Conservation (phyloP, 1,284 basidiomycete genomes). For the Puccinia triticina region DNA sequence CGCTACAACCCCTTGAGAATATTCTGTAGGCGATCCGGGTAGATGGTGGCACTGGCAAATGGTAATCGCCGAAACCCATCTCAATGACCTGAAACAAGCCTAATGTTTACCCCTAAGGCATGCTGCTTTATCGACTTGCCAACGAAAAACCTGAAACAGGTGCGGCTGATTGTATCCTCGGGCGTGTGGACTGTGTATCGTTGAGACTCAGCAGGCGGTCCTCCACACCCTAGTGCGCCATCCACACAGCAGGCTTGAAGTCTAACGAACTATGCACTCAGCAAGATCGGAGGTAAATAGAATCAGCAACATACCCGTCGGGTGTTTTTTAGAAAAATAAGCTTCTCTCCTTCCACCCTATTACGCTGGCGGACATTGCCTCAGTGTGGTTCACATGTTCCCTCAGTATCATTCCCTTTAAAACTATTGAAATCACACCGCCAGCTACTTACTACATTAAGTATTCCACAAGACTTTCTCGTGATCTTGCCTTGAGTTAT, state of each 20-base stretch:
- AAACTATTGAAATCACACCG: background rate
- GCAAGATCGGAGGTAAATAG: background rate
- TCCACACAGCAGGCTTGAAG: slow-evolving; percentile 2
- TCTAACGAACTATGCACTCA: background rate
- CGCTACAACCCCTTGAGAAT: too few relatives aligned
- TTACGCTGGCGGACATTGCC: background rate
- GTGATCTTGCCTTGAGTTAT: slow-evolving; percentile 2
- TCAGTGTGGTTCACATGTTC: background rate
- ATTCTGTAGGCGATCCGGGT: too few relatives aligned
- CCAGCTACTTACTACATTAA: slow-evolving; percentile 25
- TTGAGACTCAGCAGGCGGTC: slow-evolving; percentile 14
- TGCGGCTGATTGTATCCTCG: background rate
- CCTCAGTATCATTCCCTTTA: slow-evolving; percentile 1
- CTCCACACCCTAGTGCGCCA: background rate
- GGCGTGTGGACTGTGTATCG: background rate
- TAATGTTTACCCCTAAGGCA: background rate
- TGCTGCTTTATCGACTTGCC: background rate
- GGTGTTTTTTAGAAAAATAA: background rate
- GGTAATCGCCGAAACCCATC: slow-evolving; percentile 1
- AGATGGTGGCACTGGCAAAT: too few relatives aligned
- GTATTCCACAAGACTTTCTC: slow-evolving; percentile 5
- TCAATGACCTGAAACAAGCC: background rate
- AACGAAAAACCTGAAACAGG: slow-evolving; percentile 1
- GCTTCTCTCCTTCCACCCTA: background rate
- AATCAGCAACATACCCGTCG: background rate